These are phyloP conservation scores for Colletotrichum sp. DNA, from an alignment of 2,329 filamentous ascomycete genomes.

Conservation along the genomic window DNA sequence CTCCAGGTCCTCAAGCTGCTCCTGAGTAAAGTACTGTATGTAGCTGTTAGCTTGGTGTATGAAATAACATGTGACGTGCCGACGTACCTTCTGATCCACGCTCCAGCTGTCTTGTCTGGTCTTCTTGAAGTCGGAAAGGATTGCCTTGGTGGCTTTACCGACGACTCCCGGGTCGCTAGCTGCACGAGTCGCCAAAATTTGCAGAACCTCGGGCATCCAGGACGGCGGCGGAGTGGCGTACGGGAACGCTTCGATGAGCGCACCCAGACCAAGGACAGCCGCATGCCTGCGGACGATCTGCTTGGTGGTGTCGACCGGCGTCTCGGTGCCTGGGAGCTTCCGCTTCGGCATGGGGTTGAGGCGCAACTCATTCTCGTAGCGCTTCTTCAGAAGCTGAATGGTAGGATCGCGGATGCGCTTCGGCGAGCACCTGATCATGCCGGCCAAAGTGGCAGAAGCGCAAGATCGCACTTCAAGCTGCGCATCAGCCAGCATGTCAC, in stretches of 20 bases:
- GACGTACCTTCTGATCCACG: conserved; percentile 91
- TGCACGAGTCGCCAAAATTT: conserved; percentile 82
- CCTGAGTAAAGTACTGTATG: conserved; percentile 77
- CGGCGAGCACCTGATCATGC: conserved; percentile 97
- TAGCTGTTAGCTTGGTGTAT: conserved; percentile 32
- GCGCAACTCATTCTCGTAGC: conserved; percentile 79
- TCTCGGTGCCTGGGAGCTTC: conserved; percentile 68
- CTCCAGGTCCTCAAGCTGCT: conserved; percentile 93
- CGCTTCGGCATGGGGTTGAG: conserved; percentile 87
- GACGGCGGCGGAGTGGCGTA: conserved; percentile 89
- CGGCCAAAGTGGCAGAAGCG: conserved; percentile 89
- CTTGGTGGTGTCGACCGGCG: conserved; percentile 72
- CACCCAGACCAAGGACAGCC: conserved; percentile 88
- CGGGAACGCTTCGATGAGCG: conserved; percentile 93
- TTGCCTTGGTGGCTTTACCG: conserved; percentile 92
- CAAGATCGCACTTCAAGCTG: conserved; percentile 95
- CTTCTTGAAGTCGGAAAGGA: conserved; percentile 98
- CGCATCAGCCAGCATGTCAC: conserved; percentile 88
- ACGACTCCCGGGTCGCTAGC: conserved; percentile 90
- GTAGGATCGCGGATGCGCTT: conserved; percentile 78
- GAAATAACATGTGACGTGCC: conserved; percentile 8
- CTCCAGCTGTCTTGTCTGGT: conserved; percentile 98
- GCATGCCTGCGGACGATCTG: conserved; percentile 86
- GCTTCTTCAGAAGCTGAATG: conserved; percentile 75
- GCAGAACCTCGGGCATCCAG: conserved; percentile 94